Base-by-base conservation (phyloP, 2,329 filamentous ascomycete genomes). In the Xylaria sp. region DNA sequence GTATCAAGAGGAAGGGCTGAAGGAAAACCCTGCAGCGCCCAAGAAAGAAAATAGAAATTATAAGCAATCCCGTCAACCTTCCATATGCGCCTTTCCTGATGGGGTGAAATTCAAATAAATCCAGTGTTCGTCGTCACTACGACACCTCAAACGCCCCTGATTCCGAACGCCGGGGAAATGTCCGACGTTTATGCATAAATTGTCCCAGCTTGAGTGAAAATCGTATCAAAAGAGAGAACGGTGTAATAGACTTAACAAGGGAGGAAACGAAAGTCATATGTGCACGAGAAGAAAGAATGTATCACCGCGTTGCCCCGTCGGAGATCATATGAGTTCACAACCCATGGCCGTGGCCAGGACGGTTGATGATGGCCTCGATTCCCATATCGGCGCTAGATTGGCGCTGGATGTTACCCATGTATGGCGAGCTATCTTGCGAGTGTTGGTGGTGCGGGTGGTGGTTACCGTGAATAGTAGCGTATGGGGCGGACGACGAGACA, bases 361-460 rank as follows among this genome's bases (percentile, higher is more conserved):
- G 81, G 77, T 89, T 87, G 72, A 89, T 87, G 66, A 89, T 84
- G 59, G 85, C 81, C 60, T 85, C 84, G 72, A 90, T 89, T 28
- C 85, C 86, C 86, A 90, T 89, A 72, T 89, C 87, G 57, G 85
- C 84, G 70, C 85, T 86, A 6, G 87, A 81, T 63, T 88, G 80
- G 48, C 87, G 78, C 71, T 83, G 82, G 9, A 80, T 78, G 70
- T 82, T 80, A 57, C 76, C 79, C 78, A 86, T 75, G 66, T 86
- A 87, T 3, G 84, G 83, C 65, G 84, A 85, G 32, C 78, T 79
- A 12, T 79, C 80, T 70, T 82, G 80, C 60, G 77, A 71, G 71
- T 78, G 48, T 52, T 52, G 76, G 61, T 76, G 75, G 23, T 75
- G 76, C 28, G 72, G 71, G 61, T 76, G 72, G 46, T 55, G 52